Conservation (phyloP, 2,329 filamentous ascomycete genomes). For the Teratosphaeria epicoccoides region DNA sequence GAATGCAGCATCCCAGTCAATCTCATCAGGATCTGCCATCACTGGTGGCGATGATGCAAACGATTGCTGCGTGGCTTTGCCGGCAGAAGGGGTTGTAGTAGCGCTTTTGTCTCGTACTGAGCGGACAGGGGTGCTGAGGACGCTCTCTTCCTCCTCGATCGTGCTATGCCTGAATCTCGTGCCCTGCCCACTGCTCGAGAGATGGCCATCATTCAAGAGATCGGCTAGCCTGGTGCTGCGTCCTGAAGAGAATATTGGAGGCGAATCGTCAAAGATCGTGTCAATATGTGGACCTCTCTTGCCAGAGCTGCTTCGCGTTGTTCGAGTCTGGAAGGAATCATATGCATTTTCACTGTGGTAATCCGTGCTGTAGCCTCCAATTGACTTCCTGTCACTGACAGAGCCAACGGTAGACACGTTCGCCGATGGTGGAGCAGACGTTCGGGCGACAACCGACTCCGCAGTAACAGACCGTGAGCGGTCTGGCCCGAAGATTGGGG, state of each 20-base stretch:
- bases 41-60: slow-evolving; percentile 37
- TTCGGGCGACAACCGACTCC: slow-evolving; percentile 24
- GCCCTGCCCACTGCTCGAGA: slow-evolving; percentile 27
- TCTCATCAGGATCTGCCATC: slow-evolving; percentile 29
- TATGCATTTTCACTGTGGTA: slow-evolving; percentile 67
- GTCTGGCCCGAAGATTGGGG: slow-evolving; percentile 8
- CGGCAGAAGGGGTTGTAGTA: slow-evolving; percentile 27
- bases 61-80: slow-evolving; percentile 20
- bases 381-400: slow-evolving; percentile 57
- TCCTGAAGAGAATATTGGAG: slow-evolving; percentile 22
- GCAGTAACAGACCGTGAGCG: slow-evolving; percentile 8
- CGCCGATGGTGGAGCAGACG: slow-evolving; percentile 48
- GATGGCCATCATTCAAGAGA: slow-evolving; percentile 37
- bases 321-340: slow-evolving; percentile 63
- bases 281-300: slow-evolving; percentile 62
- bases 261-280: slow-evolving; percentile 73
- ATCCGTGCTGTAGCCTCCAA: slow-evolving; percentile 69
- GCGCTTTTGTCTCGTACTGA: slow-evolving; percentile 29
- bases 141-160: slow-evolving; percentile 38
- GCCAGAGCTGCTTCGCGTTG: slow-evolving; percentile 54
- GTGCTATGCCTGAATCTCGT: slow-evolving; percentile 33
- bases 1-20: slow-evolving; percentile 28
- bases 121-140: slow-evolving; percentile 36
- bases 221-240: slow-evolving; percentile 34
- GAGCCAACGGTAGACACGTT: slow-evolving; percentile 57